These are phyloP conservation scores for Capronia americana DNA, from an alignment of 2,329 filamentous ascomycete species.

Conservation along the genomic window DNA sequence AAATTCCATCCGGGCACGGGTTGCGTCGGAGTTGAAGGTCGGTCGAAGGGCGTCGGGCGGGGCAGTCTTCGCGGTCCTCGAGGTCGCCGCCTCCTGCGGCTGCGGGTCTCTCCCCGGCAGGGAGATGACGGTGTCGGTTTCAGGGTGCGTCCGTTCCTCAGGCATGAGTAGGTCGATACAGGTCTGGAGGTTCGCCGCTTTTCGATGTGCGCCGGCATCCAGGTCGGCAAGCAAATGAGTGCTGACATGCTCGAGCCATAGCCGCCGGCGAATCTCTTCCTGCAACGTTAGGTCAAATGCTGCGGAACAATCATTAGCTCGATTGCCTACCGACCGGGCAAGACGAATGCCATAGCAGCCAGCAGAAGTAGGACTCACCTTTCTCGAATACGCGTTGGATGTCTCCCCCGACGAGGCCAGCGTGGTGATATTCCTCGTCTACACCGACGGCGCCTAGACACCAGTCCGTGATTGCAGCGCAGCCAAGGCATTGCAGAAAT, in stretches of 20 bases:
- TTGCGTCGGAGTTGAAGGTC: background rate
- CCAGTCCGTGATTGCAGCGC: background rate
- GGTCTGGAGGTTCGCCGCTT: background rate
- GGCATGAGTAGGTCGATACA: slow-evolving; percentile 8
- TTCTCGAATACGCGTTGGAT: background rate
- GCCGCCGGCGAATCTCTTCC: background rate
- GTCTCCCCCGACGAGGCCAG: background rate
- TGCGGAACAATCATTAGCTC: slow-evolving; percentile 1
- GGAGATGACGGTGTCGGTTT: background rate
- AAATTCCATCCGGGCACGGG: background rate
- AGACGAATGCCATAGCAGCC: background rate
- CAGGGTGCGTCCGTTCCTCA: background rate
- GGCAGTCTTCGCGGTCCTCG: background rate
- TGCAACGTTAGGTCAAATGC: background rate
- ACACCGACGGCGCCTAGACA: background rate
- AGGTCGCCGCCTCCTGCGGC: background rate
- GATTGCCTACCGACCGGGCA: background rate
- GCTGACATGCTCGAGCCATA: slow-evolving; percentile 4
- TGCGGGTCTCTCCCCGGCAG: background rate
- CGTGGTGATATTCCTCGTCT: background rate
- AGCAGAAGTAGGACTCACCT: background rate
- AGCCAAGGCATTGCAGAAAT: background rate
- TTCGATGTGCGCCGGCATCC: background rate
- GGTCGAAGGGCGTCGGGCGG: background rate
- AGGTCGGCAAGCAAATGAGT: background rate